phyloP scores from a whole-genome alignment of 2,329 filamentous ascomycete species.

The Colletotrichum caudatum region DNA sequence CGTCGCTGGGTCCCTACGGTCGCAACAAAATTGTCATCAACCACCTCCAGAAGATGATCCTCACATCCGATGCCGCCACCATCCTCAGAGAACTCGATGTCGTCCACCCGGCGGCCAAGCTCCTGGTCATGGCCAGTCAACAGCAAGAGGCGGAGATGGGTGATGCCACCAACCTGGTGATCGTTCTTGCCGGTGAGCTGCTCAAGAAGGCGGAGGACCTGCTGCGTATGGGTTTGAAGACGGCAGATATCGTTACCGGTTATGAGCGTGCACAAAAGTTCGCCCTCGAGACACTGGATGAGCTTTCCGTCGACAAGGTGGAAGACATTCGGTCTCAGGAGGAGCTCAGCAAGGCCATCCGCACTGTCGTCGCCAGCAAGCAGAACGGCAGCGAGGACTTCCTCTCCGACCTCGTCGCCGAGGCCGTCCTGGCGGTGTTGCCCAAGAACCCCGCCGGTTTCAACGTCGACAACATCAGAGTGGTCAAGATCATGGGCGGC shows the following conservation, averaged over 20 bases:
- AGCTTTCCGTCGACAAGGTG: constrained; percentile 91
- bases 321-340: constrained; percentile 82
- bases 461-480: constrained; percentile 98
- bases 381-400: constrained; percentile 94
- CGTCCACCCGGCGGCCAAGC: constrained; percentile 96
- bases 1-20: constrained; percentile 95
- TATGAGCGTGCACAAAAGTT: constrained; percentile 96
- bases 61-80: constrained; percentile 97
- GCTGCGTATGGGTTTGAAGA: constrained; percentile 95
- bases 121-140: constrained; percentile 98
- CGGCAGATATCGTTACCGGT: constrained; percentile 95
- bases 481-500: constrained; percentile 99
- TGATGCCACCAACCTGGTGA: constrained; percentile 97
- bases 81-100: constrained; percentile 98
- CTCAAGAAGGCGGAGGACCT: constrained; percentile 97
- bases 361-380: constrained; percentile 96
- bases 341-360: constrained; percentile 94
- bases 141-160: constrained; percentile 99
- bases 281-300: constrained; percentile 86
- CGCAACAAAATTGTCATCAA: constrained; percentile 99
- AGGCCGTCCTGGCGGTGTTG: constrained; percentile 86
- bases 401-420: constrained; percentile 86
- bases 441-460: constrained; percentile 97
- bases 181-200: constrained; percentile 93
- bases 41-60: constrained; percentile 99